A percentile compares a stretch with the other conserved stretches of the same genome.
phyloP scores from a whole-genome alignment of 768 basidiomycete genomes.

The Leccinum longicurvipes region DNA sequence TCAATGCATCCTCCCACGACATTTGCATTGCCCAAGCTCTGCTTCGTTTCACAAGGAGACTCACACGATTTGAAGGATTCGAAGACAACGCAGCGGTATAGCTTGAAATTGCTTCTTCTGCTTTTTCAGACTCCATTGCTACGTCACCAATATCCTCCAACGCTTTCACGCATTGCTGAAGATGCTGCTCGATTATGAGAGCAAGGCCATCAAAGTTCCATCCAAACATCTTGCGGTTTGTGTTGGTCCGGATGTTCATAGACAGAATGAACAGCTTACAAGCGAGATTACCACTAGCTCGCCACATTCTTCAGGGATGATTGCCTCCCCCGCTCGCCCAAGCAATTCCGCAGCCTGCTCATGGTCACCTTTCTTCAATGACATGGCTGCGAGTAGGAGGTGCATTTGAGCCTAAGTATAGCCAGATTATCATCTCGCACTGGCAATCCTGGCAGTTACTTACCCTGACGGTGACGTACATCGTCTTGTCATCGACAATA shows the following conservation, averaged over 20 bases:
- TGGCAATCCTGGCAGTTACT: background rate
- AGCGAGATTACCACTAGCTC: conserved; percentile 5
- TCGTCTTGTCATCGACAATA: background rate
- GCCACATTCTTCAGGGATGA: background rate
- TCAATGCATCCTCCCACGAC: conserved; percentile 7
- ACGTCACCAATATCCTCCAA: background rate
- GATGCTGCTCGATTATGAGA: background rate
- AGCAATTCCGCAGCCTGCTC: background rate
- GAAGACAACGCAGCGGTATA: conserved; percentile 1
- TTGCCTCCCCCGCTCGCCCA: background rate
- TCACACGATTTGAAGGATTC: background rate
- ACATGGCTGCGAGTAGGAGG: background rate
- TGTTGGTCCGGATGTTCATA: background rate
- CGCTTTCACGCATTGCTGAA: background rate
- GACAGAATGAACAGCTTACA: background rate
- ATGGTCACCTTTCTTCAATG: background rate
- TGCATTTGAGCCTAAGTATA: conserved; percentile 4
- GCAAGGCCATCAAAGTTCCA: conserved; percentile 11
- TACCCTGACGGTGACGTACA: conserved; percentile 1
- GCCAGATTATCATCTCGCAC: background rate
- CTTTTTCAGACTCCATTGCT: background rate
- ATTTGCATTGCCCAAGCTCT: background rate
- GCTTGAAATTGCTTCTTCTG: background rate
- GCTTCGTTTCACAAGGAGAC: conserved; percentile 11
- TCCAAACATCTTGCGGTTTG: conserved; percentile 2